Evolutionary conservation across 768 basidiomycete species (phyloP).

Genomic region (Trametes gibbosa): DNA sequence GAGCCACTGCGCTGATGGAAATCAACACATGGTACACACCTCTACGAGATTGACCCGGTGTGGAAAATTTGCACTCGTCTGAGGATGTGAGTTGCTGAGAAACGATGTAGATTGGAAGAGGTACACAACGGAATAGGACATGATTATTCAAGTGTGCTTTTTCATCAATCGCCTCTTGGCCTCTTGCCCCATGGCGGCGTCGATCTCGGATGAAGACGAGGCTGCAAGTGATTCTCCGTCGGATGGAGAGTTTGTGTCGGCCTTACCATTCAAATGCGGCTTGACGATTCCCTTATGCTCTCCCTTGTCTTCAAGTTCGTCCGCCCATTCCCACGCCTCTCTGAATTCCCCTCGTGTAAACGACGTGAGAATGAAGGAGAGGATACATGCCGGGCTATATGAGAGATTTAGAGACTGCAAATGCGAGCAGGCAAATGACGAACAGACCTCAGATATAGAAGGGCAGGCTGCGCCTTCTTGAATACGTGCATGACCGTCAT

Average conservation of each 20-base stretch:
- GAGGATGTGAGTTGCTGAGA: too few relatives aligned
- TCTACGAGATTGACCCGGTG: too few relatives aligned
- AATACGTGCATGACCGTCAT: constrained; percentile 85
- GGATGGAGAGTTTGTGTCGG: neutral
- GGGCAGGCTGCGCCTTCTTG: constrained; percentile 80
- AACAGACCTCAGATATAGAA: constrained; percentile 83
- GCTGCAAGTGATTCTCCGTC: neutral
- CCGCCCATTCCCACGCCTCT: constrained; percentile 71
- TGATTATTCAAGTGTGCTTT: neutral
- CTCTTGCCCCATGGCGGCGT: neutral
- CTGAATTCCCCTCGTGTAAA: constrained; percentile 63
- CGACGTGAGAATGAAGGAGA: constrained; percentile 63
- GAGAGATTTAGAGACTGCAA: neutral
- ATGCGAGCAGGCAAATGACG: neutral
- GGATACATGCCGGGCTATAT: constrained; percentile 70
- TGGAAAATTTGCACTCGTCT: too few relatives aligned
- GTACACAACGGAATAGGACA: neutral
- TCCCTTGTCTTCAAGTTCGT: constrained; percentile 34
- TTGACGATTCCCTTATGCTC: neutral
- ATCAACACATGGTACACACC: too few relatives aligned
- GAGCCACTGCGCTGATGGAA: too few relatives aligned
- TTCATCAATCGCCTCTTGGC: constrained; percentile 3
- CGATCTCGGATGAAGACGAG: neutral
- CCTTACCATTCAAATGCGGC: neutral
- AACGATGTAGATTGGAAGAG: too few relatives aligned